Evolutionary conservation across 1,139 yeast species (phyloP).

Genomic region (Hansenula sp.): DNA sequence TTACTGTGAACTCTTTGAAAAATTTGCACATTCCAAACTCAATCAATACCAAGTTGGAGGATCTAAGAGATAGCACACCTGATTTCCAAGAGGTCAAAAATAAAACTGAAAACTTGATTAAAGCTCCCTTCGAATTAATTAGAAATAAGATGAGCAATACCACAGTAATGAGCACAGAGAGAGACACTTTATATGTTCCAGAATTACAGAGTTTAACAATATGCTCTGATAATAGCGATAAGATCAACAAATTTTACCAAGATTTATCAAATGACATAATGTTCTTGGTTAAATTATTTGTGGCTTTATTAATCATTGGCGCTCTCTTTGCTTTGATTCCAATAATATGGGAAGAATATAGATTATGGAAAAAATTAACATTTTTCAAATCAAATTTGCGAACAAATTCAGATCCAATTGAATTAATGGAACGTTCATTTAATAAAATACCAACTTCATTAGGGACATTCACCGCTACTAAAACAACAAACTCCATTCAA

Average conservation of each 20-base stretch:
- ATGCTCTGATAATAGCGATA: conserved; percentile 23
- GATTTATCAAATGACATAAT: conserved; percentile 29
- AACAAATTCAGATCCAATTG: conserved; percentile 22
- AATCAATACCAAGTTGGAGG: conserved; percentile 49
- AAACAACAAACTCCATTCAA: conserved; percentile 4
- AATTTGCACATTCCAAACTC: conserved; percentile 61
- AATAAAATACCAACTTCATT: conserved; percentile 24
- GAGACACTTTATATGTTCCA: conserved; percentile 25
- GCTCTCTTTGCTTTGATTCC: conserved; percentile 39
- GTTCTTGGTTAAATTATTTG: conserved; percentile 32
- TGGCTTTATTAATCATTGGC: conserved; percentile 35
- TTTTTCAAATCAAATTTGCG: conserved; percentile 23
- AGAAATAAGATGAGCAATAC: conserved; percentile 34
- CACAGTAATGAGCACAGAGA: conserved; percentile 21
- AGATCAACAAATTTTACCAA: conserved; percentile 31
- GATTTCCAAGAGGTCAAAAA: conserved; percentile 53
- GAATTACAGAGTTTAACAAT: conserved; percentile 18
- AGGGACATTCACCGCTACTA: conserved; percentile 13
- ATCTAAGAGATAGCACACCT: conserved; percentile 47
- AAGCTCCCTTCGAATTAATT: conserved; percentile 50
- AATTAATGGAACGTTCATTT: conserved; percentile 26
- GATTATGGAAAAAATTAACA: conserved; percentile 46
- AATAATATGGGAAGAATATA: conserved; percentile 39
- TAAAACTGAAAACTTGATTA: conserved; percentile 41
- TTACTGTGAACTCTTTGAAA: conserved; percentile 53